Evolutionary conservation across 306 rosid genomes (phyloP), one percentile per base, ranked within the genome.

Genomic region (Arachis stenosperma): DNA sequence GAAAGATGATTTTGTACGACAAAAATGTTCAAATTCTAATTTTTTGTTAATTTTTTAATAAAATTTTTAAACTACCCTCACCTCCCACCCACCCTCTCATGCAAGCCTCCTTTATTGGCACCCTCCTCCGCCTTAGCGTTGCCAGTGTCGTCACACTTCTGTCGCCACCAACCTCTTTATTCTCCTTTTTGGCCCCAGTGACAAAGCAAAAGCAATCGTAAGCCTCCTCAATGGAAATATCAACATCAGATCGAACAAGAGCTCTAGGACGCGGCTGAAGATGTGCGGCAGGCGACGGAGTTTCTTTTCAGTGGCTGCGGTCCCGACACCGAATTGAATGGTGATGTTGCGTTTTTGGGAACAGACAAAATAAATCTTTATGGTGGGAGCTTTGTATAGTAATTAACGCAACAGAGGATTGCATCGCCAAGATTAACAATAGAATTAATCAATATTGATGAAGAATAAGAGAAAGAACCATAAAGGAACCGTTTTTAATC

Each of bases 231-330:
- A 95, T 68, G 10, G 82, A 64, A 1, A 95, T 98, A 6, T 95
- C 96, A 0, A 98, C 98, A 40, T 95, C 99, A 22, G 99, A 91
- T 7, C 96, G 95, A 95, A 91, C 0, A 97, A 97, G 1, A 95
- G 97, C 76, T 95, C 99, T 54, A 95, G 86, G 46, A 95, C 90
- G 67, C 99, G 88, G 71, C 88, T 88, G 82, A 95, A 95, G 29
- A 95, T 88, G 36, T 95, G 99, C 6, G 99, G 99, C 2, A 95
- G 86, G 8, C 98, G 84, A 61, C 99, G 86, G 40, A 95, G 87
- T 78, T 90, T 95, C 86, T 95, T 94, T 50, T 84, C 80, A 22
- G 58, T 79, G 83, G 80, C 36, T 77, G 81, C 27, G 81, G 89
- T 33, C 88, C 40, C 76, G 42, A 81, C 78, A 22, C 84, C 84